phyloP scores from a whole-genome alignment of 208 protist genomes.

The Trypanosoma avium region DNA sequence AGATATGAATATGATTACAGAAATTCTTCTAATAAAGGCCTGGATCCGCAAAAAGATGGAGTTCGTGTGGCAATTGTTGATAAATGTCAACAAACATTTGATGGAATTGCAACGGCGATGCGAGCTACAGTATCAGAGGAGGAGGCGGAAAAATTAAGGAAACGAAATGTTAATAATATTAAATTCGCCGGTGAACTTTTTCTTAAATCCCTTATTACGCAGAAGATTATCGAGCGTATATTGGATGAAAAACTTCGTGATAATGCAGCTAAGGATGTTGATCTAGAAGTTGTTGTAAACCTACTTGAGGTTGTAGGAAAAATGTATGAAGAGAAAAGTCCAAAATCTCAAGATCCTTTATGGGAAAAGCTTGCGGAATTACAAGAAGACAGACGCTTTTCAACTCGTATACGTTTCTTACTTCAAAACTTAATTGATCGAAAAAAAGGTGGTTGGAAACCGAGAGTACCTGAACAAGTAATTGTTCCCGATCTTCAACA shows the following conservation, averaged over 20 bases:
- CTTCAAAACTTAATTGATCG: constrained; percentile 84
- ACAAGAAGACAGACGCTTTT: constrained; percentile 53
- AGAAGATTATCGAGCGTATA: constrained; percentile 66
- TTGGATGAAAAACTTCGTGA: constrained; percentile 23
- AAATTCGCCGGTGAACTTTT: constrained; percentile 91
- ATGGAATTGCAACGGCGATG: constrained; percentile 4
- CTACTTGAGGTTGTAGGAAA: constrained; percentile 84
- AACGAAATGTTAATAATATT: constrained; percentile 89
- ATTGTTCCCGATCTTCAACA: constrained; percentile 32
- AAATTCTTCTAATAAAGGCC: neutral
- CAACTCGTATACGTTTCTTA: constrained; percentile 80
- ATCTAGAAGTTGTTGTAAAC: constrained; percentile 80
- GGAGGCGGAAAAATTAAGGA: constrained; percentile 63
- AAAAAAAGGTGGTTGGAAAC: constrained; percentile 65
- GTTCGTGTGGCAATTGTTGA: constrained; percentile 31
- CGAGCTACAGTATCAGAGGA: constrained; percentile 31
- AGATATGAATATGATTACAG: constrained; percentile 71
- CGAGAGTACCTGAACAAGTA: constrained; percentile 38
- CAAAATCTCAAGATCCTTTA: constrained; percentile 10
- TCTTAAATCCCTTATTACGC: constrained; percentile 62
- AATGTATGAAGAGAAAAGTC: constrained; percentile 62
- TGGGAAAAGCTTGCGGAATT: constrained; percentile 57
- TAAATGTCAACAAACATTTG: constrained; percentile 29
- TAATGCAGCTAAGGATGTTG: constrained; percentile 49
- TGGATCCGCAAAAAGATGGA: neutral